phyloP scores from a whole-genome alignment of 345 rosid genomes.

The Boechera retrofracta region DNA sequence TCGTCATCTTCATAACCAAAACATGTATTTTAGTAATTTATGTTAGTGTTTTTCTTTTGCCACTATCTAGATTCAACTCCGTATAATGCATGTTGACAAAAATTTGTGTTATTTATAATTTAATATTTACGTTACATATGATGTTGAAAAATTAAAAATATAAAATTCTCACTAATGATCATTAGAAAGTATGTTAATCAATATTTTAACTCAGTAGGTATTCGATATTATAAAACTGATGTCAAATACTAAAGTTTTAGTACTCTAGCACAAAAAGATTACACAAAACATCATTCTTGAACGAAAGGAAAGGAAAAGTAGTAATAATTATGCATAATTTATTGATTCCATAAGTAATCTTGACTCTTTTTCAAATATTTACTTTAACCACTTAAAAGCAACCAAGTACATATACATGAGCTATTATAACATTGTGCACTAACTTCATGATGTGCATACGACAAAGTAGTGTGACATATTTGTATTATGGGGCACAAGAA shows the following conservation, averaged over 20 bases:
- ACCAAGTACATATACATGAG: background rate
- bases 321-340: background rate
- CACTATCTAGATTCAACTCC: background rate
- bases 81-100: background rate
- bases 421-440: conserved; percentile 35
- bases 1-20: background rate
- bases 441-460: conserved; percentile 42
- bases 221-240: background rate
- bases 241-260: background rate
- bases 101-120: too few relatives aligned
- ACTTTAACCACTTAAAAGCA: conserved; percentile 14
- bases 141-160: too few relatives aligned
- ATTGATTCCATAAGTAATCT: conserved; percentile 20
- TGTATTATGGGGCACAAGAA: conserved; percentile 32
- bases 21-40: background rate
- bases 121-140: too few relatives aligned
- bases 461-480: conserved; percentile 38
- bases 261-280: background rate
- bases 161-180: background rate
- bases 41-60: background rate
- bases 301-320: conserved; percentile 3
- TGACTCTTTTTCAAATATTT: conserved; percentile 8
- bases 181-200: background rate
- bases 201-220: background rate
- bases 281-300: conserved; percentile 7